These are phyloP conservation scores for Rubia tinctorum DNA, from an alignment of 305 asterid genomes.

Conservation along the genomic window DNA sequence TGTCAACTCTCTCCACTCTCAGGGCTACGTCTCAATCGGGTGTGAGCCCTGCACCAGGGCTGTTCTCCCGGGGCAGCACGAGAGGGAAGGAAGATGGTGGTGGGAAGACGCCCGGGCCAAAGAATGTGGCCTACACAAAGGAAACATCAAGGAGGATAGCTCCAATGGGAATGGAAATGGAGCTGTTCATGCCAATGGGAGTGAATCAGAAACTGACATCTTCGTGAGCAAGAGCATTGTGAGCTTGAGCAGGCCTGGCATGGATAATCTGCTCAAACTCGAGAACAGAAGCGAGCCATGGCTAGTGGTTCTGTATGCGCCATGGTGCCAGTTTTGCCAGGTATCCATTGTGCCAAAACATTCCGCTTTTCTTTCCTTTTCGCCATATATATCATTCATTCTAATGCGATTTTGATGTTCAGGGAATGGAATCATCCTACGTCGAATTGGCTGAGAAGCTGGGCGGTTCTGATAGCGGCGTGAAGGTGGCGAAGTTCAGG, in stretches of 20 bases:
- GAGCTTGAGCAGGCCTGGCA: slow-evolving; percentile 63
- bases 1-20: slow-evolving; percentile 70
- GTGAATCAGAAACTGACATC: slow-evolving; percentile 37
- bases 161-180: slow-evolving; percentile 44
- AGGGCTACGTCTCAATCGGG: slow-evolving; percentile 87
- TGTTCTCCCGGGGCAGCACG: slow-evolving; percentile 91
- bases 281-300: slow-evolving; percentile 75
- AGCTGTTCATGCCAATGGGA: slow-evolving; percentile 40
- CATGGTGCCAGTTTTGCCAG: slow-evolving; percentile 96
- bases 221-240: slow-evolving; percentile 47
- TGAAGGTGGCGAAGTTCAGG: slow-evolving; percentile 85
- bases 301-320: slow-evolving; percentile 90
- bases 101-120: slow-evolving; percentile 99
- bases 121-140: slow-evolving; percentile 97
- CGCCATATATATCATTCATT: not conserved
- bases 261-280: slow-evolving; percentile 75
- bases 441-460: slow-evolving; percentile 66
- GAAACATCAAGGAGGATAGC: slow-evolving; percentile 66
- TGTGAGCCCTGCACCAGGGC: slow-evolving; percentile 98
- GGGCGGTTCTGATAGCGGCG: slow-evolving; percentile 40
- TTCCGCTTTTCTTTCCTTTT: not conserved
- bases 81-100: slow-evolving; percentile 99
- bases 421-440: slow-evolving; percentile 83
- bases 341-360: slow-evolving; percentile 1
- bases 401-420: slow-evolving; percentile 6